These are phyloP conservation scores for Penicillium lividum DNA, from an alignment of 495 filamentous ascomycete genomes.

Conservation along the genomic window DNA sequence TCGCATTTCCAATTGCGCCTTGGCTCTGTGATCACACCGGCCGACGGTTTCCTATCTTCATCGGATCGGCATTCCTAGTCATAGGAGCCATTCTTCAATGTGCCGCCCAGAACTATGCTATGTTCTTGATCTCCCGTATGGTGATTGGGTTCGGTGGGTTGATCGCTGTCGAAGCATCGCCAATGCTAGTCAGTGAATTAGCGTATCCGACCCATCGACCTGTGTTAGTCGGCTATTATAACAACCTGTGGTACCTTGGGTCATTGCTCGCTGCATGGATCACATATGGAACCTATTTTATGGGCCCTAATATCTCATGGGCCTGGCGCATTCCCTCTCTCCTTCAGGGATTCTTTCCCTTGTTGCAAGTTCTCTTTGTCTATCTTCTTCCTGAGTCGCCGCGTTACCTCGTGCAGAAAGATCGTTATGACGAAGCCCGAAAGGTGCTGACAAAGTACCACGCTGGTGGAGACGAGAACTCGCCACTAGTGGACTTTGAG, in stretches of 20 bases:
- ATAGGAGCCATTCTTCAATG: constrained; percentile 12
- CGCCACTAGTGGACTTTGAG: constrained; percentile 55
- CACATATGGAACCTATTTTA: constrained; percentile 20
- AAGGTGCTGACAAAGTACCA: constrained; percentile 55
- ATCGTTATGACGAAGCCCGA: constrained; percentile 54
- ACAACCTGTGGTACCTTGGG: constrained; percentile 22
- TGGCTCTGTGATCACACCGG: constrained; percentile 12
- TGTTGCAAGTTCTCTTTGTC: constrained; percentile 41
- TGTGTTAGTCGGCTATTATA: constrained; percentile 18
- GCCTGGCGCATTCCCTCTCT: constrained; percentile 47
- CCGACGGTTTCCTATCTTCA: constrained; percentile 21
- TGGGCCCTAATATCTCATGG: constrained; percentile 33
- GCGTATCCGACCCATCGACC: constrained; percentile 33
- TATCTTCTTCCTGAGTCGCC: constrained; percentile 46
- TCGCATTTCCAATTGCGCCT: not conserved
- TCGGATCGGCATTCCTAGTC: constrained; percentile 25
- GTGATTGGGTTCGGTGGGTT: constrained; percentile 30
- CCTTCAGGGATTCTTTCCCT: constrained; percentile 33
- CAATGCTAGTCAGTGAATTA: constrained; percentile 13
- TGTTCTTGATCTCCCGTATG: constrained; percentile 27
- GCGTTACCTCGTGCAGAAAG: constrained; percentile 45
- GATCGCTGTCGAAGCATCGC: constrained; percentile 23
- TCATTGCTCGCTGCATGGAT: constrained; percentile 22
- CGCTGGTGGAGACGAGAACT: constrained; percentile 50
- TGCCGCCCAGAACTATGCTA: constrained; percentile 24